Conservation (phyloP, 106 monocot species). For the Cymbidium sinense region DNA sequence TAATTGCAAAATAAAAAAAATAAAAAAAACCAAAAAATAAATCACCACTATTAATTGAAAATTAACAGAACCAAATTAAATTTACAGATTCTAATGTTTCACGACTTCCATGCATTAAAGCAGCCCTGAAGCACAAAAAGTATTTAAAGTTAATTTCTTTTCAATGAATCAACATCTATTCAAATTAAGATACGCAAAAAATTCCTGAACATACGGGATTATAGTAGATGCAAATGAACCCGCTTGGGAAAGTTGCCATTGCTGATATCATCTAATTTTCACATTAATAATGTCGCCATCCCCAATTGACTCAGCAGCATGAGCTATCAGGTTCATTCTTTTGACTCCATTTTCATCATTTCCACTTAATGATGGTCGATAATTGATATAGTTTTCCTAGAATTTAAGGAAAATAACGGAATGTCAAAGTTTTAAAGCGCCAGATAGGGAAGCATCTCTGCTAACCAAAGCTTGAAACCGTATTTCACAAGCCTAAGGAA, state of each 20-base stretch:
- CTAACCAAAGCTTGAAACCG: neutral
- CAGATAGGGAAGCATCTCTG: neutral
- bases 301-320: constrained; percentile 78
- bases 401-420: constrained; percentile 7
- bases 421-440: neutral
- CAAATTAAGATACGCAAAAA: neutral
- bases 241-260: constrained; percentile 94
- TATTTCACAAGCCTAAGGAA: neutral
- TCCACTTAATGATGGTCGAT: constrained; percentile 63
- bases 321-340: constrained; percentile 78
- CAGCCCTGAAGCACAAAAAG: too few relatives aligned
- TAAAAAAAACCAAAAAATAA: neutral
- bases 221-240: constrained; percentile 83
- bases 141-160: neutral
- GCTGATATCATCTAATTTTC: constrained; percentile 92
- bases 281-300: constrained; percentile 92
- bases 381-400: constrained; percentile 98
- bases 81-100: constrained; percentile 75
- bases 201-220: constrained; percentile 56
- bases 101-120: constrained; percentile 90
- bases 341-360: constrained; percentile 87
- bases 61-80: neutral
- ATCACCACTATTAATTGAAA: constrained; percentile 2
- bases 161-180: constrained; percentile 9
- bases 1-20: neutral